Evolutionary conservation across 2,329 filamentous ascomycete species (phyloP), one percentile per base, ranked within the genome.

Genomic region (Xylaria sp.): DNA sequence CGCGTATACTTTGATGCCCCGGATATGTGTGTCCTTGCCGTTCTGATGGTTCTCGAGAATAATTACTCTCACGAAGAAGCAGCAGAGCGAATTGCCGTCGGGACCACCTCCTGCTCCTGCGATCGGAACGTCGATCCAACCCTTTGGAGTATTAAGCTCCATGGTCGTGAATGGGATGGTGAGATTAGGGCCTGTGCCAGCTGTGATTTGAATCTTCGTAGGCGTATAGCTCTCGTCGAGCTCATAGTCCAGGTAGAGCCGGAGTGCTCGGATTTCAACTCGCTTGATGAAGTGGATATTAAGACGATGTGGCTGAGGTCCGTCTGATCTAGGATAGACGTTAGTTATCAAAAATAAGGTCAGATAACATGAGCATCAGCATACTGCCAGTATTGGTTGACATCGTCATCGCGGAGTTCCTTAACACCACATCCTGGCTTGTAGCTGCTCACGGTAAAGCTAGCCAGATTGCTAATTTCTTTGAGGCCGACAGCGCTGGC

Each of bases 21-120:
- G 88, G 28, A 99, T 87, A 84, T 99, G 96, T n/a, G 96, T 99
- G 79, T 99, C 96, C 80, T 99, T 99, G 72, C 96, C 96, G 80
- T 99, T 99, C 82, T 99, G 96, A 80, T 99, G 96, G 78, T 99
- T 99, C 82, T 98, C 96, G 61, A 95, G 88, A 58, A 99, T 91
- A 73, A 92, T 90, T 77, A 98, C 90, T 80, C 98, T 94, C 34
- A 99, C 86, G 37, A 98, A 89, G 82, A 95, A 97, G 18, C 93
- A 94, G 69, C 94, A 90, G 20, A 98, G 87, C 0, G 94, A 92
- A 75, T 90, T 92, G 50, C 87, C 91, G 76, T 89, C 90, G 57
- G 85, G 85, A 56, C 88, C 89, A 50, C 86, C 85, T n/a, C 87
- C 87, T 0, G 83, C 83, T 13, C 84, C 84, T 1, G 79, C 79